These are phyloP conservation scores for Cruciata laevipes DNA, from an alignment of 257 asterid species.

Conservation along the genomic window DNA sequence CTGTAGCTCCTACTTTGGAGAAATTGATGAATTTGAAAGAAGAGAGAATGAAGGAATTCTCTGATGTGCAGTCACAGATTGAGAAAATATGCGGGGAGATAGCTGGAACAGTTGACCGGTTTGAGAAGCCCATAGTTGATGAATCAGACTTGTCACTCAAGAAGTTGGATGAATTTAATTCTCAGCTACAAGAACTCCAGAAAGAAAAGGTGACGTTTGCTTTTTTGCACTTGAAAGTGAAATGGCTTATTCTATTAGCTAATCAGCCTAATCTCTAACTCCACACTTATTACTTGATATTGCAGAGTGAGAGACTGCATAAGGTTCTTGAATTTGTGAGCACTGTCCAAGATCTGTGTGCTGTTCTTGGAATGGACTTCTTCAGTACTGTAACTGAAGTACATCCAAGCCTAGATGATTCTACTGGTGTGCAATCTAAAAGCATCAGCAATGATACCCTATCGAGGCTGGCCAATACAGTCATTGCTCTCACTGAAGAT, in stretches of 20 bases:
- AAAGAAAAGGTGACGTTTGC: constrained; percentile 61
- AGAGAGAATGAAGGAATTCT: constrained; percentile 71
- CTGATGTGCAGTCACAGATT: constrained; percentile 87
- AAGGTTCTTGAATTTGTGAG: constrained; percentile 91
- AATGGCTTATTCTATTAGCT: not conserved
- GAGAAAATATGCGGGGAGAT: constrained; percentile 76
- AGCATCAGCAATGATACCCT: constrained; percentile 91
- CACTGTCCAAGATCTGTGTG: constrained; percentile 92
- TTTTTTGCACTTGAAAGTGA: constrained; percentile 12
- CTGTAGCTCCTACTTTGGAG: constrained; percentile 82
- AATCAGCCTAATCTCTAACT: constrained; percentile 8
- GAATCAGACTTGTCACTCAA: constrained; percentile 80
- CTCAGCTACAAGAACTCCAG: constrained; percentile 89
- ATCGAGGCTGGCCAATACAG: constrained; percentile 76
- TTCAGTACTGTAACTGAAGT: constrained; percentile 71
- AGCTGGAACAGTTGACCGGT: constrained; percentile 59
- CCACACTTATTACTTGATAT: constrained; percentile 17
- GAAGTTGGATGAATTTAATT: constrained; percentile 70
- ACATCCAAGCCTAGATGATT: constrained; percentile 83
- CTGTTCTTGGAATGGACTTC: constrained; percentile 91
- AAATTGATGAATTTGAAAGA: constrained; percentile 81
- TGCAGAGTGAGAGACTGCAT: constrained; percentile 89
- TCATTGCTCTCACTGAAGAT: constrained; percentile 65
- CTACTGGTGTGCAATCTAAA: constrained; percentile 71
- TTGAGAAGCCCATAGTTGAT: constrained; percentile 57